phyloP scores from a whole-genome alignment of 2,329 filamentous ascomycete species.

The Paraphaeosphaeria sporulosa region DNA sequence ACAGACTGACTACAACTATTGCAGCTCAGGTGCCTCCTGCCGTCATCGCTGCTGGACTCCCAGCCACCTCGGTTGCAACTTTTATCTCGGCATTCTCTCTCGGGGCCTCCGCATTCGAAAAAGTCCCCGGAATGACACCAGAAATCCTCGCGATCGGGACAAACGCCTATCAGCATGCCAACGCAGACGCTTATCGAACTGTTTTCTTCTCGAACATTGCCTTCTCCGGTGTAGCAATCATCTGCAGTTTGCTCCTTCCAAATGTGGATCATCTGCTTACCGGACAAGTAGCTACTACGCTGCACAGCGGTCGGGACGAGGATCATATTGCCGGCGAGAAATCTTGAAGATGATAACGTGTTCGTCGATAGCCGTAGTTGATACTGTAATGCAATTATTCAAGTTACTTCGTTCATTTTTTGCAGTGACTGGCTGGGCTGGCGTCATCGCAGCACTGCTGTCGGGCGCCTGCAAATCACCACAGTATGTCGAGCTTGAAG shows the following conservation, averaged over 20 bases:
- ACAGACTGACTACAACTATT: conserved; percentile 43
- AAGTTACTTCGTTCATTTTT: neutral
- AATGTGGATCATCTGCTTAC: conserved; percentile 47
- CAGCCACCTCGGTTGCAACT: conserved; percentile 35
- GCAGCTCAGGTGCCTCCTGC: conserved; percentile 42
- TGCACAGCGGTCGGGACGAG: conserved; percentile 31
- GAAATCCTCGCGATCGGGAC: conserved; percentile 39
- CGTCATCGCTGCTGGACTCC: conserved; percentile 44
- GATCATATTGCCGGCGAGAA: conserved; percentile 12
- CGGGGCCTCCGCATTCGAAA: conserved; percentile 32
- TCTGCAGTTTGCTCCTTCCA: conserved; percentile 41
- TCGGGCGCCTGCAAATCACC: too few relatives aligned
- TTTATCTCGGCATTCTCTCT: conserved; percentile 41
- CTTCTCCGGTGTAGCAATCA: conserved; percentile 44
- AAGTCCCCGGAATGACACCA: conserved; percentile 41
- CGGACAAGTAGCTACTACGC: conserved; percentile 42
- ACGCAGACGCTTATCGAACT: conserved; percentile 45
- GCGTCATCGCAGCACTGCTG: neutral
- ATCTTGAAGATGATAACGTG: neutral
- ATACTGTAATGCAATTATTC: neutral
- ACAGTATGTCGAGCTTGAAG: neutral
- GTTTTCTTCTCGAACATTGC: conserved; percentile 49
- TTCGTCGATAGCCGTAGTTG: neutral
- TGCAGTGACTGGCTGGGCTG: neutral
- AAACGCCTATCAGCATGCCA: conserved; percentile 44